Evolutionary conservation across 1,284 basidiomycete genomes (phyloP).

Genomic region (Trichosporon sp.): DNA sequence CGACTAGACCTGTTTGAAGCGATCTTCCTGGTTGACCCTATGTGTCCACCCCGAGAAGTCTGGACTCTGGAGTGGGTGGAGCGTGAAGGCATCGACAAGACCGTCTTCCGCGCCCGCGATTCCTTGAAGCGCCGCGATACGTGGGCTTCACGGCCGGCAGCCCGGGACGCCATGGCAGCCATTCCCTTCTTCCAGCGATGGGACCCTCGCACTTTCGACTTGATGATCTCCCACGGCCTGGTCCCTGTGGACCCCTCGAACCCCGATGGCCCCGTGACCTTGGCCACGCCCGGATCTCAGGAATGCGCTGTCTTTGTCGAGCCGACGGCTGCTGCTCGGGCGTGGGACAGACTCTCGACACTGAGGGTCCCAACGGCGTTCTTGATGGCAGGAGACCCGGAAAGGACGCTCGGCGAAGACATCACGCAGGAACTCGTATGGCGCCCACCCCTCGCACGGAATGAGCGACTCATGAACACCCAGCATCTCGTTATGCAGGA

Average conservation of each 20-base stretch:
- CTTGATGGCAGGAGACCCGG: slow-evolving; percentile 25
- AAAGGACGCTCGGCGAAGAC: slow-evolving; percentile 24
- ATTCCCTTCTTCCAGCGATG: slow-evolving; percentile 9
- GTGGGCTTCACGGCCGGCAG: slow-evolving; percentile 4
- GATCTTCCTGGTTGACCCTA: slow-evolving; percentile 61
- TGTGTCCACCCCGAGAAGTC: slow-evolving; percentile 10
- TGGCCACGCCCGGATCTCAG: slow-evolving; percentile 30
- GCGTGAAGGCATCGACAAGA: background rate
- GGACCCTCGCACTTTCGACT: slow-evolving; percentile 29
- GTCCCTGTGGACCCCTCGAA: slow-evolving; percentile 37
- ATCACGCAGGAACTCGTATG: slow-evolving; percentile 29
- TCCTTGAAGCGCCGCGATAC: slow-evolving; percentile 15
- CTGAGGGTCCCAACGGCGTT: slow-evolving; percentile 33
- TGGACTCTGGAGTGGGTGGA: background rate
- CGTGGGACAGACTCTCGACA: slow-evolving; percentile 28
- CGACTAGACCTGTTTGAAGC: slow-evolving; percentile 11
- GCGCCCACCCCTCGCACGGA: slow-evolving; percentile 26
- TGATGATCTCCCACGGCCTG: slow-evolving; percentile 66
- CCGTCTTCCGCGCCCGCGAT: slow-evolving; percentile 5
- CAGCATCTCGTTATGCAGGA: slow-evolving; percentile 35
- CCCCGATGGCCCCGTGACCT: slow-evolving; percentile 27
- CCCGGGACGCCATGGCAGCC: background rate
- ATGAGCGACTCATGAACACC: slow-evolving; percentile 31
- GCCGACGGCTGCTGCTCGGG: slow-evolving; percentile 30
- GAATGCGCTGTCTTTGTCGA: slow-evolving; percentile 31